Evolutionary conservation across 108 stramenopile species (phyloP).

Genomic region (Stephanodiscus triporus): DNA sequence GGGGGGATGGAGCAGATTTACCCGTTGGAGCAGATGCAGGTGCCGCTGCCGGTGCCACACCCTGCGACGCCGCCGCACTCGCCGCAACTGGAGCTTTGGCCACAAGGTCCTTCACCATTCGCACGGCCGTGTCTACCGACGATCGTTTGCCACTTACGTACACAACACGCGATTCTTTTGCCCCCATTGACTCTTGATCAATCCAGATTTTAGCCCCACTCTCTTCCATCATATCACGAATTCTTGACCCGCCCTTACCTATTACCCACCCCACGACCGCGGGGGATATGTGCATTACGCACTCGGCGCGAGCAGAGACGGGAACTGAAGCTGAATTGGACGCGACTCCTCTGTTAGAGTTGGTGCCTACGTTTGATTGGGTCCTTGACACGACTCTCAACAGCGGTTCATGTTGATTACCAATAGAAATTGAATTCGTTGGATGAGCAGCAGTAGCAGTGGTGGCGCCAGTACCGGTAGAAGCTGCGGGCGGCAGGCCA

Average conservation of each 20-base stretch:
- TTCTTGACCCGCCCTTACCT: slow-evolving; percentile 86
- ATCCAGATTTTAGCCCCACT: slow-evolving; percentile 92
- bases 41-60: slow-evolving; percentile 14
- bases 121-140: slow-evolving; percentile 72
- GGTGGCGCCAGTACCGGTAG: slow-evolving; percentile 19
- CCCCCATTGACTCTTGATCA: slow-evolving; percentile 85
- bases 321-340: slow-evolving; percentile 25
- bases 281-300: slow-evolving; percentile 74
- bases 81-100: slow-evolving; percentile 70
- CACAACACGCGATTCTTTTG: slow-evolving; percentile 75
- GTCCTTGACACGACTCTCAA: slow-evolving; percentile 49
- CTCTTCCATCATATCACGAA: slow-evolving; percentile 91
- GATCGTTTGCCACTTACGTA: slow-evolving; percentile 85
- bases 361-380: slow-evolving; percentile 26
- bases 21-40: slow-evolving; percentile 13
- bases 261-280: slow-evolving; percentile 89
- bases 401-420: slow-evolving; percentile 49
- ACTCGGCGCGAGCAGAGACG: slow-evolving; percentile 56
- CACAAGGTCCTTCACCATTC: slow-evolving; percentile 79
- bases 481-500: slow-evolving; percentile 22
- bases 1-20: slow-evolving; percentile 6
- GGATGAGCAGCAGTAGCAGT: slow-evolving; percentile 23
- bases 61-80: slow-evolving; percentile 32
- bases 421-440: slow-evolving; percentile 17
- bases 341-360: slow-evolving; percentile 20